phyloP scores from a whole-genome alignment of 2,329 filamentous ascomycete species.

The Penicillium sp. region DNA sequence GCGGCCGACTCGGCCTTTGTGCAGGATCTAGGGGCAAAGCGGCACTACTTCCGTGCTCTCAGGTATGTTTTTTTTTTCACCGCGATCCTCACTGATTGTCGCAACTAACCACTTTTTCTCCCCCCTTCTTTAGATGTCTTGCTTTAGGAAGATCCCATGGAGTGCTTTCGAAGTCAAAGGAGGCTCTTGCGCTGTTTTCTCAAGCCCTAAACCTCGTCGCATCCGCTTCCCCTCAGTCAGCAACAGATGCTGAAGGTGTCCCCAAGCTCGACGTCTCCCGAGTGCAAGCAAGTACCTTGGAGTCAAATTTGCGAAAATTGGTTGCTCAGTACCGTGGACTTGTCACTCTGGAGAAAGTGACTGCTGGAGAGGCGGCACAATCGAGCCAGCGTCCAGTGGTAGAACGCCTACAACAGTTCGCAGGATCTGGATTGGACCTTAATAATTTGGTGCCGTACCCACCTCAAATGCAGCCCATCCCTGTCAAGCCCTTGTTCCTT shows the following conservation, averaged over 20 bases:
- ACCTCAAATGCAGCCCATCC: conserved; percentile 75
- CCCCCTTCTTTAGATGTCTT: conserved; percentile 58
- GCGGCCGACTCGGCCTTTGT: conserved; percentile 77
- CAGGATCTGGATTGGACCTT: conserved; percentile 67
- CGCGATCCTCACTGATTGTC: conserved; percentile 9
- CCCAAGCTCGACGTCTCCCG: conserved; percentile 67
- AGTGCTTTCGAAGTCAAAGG: conserved; percentile 67
- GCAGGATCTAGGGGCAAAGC: conserved; percentile 72
- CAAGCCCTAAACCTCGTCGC: conserved; percentile 65
- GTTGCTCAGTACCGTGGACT: conserved; percentile 80
- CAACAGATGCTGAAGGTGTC: conserved; percentile 47
- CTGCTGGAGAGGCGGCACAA: conserved; percentile 47
- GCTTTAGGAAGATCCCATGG: conserved; percentile 83
- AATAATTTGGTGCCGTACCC: conserved; percentile 82
- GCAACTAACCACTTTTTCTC: conserved; percentile 4
- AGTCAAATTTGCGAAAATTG: conserved; percentile 64
- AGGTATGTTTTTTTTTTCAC: conserved; percentile 60
- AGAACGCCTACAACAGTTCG: conserved; percentile 73
- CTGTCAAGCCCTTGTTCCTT: conserved; percentile 92
- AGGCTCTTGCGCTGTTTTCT: conserved; percentile 80
- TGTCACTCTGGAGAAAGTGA: conserved; percentile 72
- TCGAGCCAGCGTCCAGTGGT: conserved; percentile 61
- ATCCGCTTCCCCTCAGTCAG: conserved; percentile 48
- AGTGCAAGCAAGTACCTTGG: conserved; percentile 58
- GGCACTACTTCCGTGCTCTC: conserved; percentile 80